Conservation (phyloP, 116 monocot genomes). For the Zostera marina region DNA sequence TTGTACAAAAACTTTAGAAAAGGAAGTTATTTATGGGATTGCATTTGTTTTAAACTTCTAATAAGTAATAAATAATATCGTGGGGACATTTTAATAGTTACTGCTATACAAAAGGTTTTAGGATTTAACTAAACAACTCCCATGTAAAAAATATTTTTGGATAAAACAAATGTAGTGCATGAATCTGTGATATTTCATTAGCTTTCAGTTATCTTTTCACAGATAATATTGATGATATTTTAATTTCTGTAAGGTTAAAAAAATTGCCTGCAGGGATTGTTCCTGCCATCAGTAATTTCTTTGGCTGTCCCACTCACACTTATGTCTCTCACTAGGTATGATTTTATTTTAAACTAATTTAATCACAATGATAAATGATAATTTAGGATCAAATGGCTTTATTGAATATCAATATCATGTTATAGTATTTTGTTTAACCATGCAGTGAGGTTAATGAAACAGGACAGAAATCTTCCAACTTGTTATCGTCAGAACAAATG, state of each 20-base stretch:
- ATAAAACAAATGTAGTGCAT: not conserved
- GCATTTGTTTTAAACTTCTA: no score
- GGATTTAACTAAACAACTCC: no score
- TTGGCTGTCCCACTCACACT: conserved; percentile 84
- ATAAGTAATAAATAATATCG: no score
- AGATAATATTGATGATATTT: not conserved
- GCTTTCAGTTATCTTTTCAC: no score
- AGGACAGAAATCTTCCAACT: conserved; percentile 26
- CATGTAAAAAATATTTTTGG: not conserved
- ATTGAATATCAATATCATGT: not conserved
- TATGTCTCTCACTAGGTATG: conserved; percentile 84
- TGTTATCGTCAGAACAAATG: conserved; percentile 85
- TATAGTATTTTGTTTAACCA: not conserved
- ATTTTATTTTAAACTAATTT: conserved; percentile 3
- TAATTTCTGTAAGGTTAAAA: not conserved
- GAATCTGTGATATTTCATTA: not conserved
- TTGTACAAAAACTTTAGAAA: no score
- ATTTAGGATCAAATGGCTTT: not conserved
- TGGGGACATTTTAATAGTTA: no score
- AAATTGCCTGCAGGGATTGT: conserved; percentile 44
- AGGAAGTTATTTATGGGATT: no score
- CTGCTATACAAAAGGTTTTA: no score
- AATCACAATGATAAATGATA: not conserved
- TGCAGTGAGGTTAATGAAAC: conserved; percentile 72
- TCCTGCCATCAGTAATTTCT: conserved; percentile 83